Evolutionary conservation across 2,329 filamentous ascomycete species (phyloP), one percentile per base, ranked within the genome.

Genomic region (Phaeosphaeriaceae sp.): DNA sequence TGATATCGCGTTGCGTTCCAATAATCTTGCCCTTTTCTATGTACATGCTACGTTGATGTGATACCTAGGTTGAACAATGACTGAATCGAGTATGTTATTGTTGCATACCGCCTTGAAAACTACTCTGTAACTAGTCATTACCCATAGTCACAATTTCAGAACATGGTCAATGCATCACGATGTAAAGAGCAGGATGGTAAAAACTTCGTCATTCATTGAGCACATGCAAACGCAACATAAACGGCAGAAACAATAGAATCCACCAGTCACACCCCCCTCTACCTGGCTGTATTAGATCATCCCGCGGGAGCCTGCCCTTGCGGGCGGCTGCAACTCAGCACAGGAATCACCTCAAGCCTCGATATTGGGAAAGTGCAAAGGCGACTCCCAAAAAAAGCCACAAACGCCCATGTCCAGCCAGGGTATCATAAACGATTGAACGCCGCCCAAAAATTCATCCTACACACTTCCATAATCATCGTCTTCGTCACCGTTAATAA

Each of bases 341-440:
- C 42, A 18, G 36, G 33, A 26, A 16, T 55, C 45, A 49, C 42
- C 52, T 66, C 60, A 59, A 60, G 63, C 56, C 54, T 30, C 48
- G 43, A 57, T 46, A 38, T 44, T 16, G 43, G 29, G 23, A 16
- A 28, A 18, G 46, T 40, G 42, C 15, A 18, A 43, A 52, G 42
- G 36, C 40, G 35, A 38, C 43, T 17, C 28, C 8, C 42, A 17
- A 44, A 28, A 39, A 42, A 38, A 34, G 6, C 13, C 15, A 43
- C 37, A 34, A 44, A 46, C 36, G 32, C 38, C n/a, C 42, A 42
- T 16, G 39, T 34, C 18, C 42, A 37, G 38, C 52, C 51, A 47
- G 60, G 62, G 61, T 64, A 65, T 64, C 62, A 53, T 54, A 56
- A 58, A 50, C 53, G 50, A 63, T 34, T 45, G 41, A 60, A 56